A percentile compares a stretch with the other conserved stretches of the same genome.
These are phyloP conservation scores for Helenozyma rhizophorensis DNA, from an alignment of 805 yeast species.

Conservation along the genomic window DNA sequence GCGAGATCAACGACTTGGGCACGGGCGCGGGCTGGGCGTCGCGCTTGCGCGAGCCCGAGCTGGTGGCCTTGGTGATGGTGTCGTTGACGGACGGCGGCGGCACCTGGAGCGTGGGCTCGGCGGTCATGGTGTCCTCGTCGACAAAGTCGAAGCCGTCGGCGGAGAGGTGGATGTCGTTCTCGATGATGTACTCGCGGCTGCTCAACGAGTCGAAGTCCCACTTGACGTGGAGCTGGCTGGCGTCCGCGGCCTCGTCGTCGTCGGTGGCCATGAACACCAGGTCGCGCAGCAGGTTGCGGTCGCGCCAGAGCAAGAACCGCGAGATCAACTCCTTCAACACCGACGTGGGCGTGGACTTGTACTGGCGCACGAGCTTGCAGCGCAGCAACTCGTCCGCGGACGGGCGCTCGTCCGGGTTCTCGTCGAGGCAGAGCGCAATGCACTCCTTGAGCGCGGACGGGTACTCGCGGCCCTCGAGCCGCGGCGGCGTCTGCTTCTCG, in stretches of 20 bases:
- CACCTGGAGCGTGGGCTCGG: slow-evolving; percentile 12
- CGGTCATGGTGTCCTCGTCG: slow-evolving; percentile 28
- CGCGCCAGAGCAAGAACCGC: slow-evolving; percentile 73
- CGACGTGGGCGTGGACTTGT: slow-evolving; percentile 56
- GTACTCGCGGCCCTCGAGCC: slow-evolving; percentile 86
- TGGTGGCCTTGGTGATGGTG: slow-evolving; percentile 24
- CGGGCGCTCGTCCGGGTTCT: slow-evolving; percentile 84
- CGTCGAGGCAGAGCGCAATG: slow-evolving; percentile 89
- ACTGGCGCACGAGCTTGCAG: slow-evolving; percentile 63
- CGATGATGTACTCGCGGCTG: slow-evolving; percentile 67
- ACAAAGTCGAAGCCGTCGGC: slow-evolving; percentile 23
- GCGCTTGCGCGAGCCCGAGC: slow-evolving; percentile 1
- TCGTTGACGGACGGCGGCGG: slow-evolving; percentile 13
- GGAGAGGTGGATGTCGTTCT: slow-evolving; percentile 52
- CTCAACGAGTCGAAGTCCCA: slow-evolving; percentile 91
- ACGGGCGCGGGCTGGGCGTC: slow-evolving; percentile 1
- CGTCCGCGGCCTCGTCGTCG: slow-evolving; percentile 13
- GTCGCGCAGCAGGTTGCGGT: slow-evolving; percentile 53
- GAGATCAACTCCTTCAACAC: slow-evolving; percentile 70
- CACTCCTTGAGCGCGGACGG: slow-evolving; percentile 75
- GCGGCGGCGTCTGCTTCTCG: slow-evolving; percentile 89
- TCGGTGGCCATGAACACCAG: slow-evolving; percentile 35
- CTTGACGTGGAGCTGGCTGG: slow-evolving; percentile 44
- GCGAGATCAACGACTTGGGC: slow-evolving; percentile 12
- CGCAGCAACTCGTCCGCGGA: slow-evolving; percentile 79